phyloP scores from a whole-genome alignment of 495 filamentous ascomycete species.

The Pseudoneurospora amorphoporcata region DNA sequence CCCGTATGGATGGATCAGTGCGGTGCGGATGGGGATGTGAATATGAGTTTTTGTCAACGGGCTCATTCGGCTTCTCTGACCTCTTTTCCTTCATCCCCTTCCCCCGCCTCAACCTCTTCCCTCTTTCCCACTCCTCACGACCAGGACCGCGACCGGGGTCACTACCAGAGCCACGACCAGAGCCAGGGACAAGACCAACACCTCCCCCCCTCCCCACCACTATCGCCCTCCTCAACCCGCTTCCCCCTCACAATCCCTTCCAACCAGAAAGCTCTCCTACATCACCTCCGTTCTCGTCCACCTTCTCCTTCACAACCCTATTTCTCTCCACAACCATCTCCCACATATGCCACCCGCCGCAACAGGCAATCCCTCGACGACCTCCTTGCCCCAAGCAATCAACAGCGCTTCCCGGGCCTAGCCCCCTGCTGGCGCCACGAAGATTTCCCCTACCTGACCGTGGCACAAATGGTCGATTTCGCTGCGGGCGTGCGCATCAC shows the following conservation, averaged over 20 bases:
- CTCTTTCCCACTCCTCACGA: not conserved
- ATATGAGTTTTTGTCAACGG: constrained; percentile 27
- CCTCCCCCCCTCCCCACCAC: not conserved
- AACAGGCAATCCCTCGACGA: not conserved
- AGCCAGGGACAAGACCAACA: not conserved
- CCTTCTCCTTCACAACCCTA: not conserved
- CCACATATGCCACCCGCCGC: not conserved
- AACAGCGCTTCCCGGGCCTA: constrained; percentile 23
- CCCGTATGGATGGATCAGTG: constrained; percentile 43
- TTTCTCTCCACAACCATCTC: not conserved
- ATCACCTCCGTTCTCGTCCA: not conserved
- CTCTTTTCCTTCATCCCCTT: not conserved
- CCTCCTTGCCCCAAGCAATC: not conserved
- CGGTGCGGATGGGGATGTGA: constrained; percentile 36
- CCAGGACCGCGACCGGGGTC: too few relatives aligned
- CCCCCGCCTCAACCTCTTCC: not conserved
- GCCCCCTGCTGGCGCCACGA: constrained; percentile 47
- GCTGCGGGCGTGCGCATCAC: constrained; percentile 45
- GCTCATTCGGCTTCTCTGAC: not conserved
- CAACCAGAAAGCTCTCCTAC: not conserved
- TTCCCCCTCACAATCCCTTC: not conserved
- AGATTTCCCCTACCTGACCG: constrained; percentile 44
- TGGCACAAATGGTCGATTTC: constrained; percentile 43
- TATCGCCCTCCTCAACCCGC: not conserved
- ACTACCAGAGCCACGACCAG: not conserved